Conservation (phyloP, 2,329 filamentous ascomycete genomes). For the Helicocarpus griseus region DNA sequence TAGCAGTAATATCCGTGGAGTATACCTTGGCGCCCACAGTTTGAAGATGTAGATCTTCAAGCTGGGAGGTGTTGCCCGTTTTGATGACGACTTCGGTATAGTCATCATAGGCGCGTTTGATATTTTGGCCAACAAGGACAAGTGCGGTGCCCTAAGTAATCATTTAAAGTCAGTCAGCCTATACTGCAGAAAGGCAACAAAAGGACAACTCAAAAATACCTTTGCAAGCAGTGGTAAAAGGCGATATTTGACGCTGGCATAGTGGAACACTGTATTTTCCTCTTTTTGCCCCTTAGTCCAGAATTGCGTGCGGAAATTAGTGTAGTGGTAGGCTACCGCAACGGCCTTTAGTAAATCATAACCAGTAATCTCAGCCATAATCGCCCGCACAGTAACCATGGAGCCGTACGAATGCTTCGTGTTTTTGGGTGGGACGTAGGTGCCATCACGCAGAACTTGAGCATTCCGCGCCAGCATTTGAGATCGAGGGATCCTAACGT, state of each 20-base stretch:
- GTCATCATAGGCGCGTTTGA: constrained; percentile 15
- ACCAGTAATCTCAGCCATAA: constrained; percentile 19
- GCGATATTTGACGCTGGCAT: constrained; percentile 16
- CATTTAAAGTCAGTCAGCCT: not conserved
- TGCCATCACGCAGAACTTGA: constrained; percentile 21
- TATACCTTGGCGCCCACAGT: constrained; percentile 17
- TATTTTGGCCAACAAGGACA: constrained; percentile 15
- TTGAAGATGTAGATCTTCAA: constrained; percentile 18
- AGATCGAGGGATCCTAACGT: constrained; percentile 24
- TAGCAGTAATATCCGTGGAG: constrained; percentile 14
- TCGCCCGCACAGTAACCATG: constrained; percentile 24
- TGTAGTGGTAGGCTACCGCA: constrained; percentile 26
- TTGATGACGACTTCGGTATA: constrained; percentile 13
- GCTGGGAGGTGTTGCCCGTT: constrained; percentile 14
- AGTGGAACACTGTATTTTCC: constrained; percentile 16
- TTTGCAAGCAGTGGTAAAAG: constrained; percentile 15
- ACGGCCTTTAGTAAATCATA: constrained; percentile 24
- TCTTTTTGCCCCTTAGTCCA: constrained; percentile 6
- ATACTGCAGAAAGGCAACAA: not conserved
- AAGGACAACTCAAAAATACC: constrained; percentile 1
- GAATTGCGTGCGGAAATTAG: constrained; percentile 14
- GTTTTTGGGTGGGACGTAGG: constrained; percentile 20
- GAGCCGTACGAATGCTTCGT: constrained; percentile 25
- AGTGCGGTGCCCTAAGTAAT: constrained; percentile 11
- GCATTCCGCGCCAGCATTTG: constrained; percentile 24